A percentile compares a stretch with the other conserved stretches of the same genome.
Evolutionary conservation across 345 rosid genomes (phyloP).

Genomic region (Citrus mangshanensis): DNA sequence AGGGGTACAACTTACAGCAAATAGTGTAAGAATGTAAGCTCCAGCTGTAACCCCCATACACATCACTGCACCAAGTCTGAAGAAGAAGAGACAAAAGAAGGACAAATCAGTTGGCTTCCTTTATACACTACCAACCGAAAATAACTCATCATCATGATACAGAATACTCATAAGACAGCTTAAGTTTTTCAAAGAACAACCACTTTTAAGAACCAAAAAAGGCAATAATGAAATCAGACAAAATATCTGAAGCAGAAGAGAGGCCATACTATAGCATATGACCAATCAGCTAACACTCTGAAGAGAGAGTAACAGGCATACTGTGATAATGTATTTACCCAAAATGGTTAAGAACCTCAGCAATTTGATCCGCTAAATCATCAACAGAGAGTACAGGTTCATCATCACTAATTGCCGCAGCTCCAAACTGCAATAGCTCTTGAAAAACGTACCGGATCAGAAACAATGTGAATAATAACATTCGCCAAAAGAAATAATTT

Average conservation of each 20-base stretch:
- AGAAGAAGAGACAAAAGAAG: not conserved
- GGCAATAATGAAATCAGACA: not conserved
- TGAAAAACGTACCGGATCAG: constrained; percentile 55
- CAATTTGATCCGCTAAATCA: constrained; percentile 91
- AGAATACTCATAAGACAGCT: constrained; percentile 1
- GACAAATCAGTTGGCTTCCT: constrained; percentile 1
- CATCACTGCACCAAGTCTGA: constrained; percentile 93
- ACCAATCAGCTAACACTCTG: not conserved
- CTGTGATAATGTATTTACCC: constrained; percentile 46
- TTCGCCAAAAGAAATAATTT: constrained; percentile 6
- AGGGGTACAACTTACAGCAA: constrained; percentile 66
- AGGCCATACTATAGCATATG: not conserved
- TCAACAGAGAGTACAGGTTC: constrained; percentile 72
- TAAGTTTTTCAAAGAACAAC: constrained; percentile 16
- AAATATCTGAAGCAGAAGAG: constrained; percentile 12
- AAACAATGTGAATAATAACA: constrained; percentile 41
- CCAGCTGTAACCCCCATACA: constrained; percentile 99
- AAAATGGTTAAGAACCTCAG: constrained; percentile 88
- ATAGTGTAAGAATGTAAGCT: constrained; percentile 86
- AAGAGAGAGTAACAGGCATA: constrained; percentile 8
- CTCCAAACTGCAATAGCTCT: constrained; percentile 95
- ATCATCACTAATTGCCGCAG: constrained; percentile 53
- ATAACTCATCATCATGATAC: not conserved
- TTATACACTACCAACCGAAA: constrained; percentile 4
- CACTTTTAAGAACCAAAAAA: constrained; percentile 9